Evolutionary conservation across 768 basidiomycete species (phyloP).

Genomic region (Mycena galericulata): DNA sequence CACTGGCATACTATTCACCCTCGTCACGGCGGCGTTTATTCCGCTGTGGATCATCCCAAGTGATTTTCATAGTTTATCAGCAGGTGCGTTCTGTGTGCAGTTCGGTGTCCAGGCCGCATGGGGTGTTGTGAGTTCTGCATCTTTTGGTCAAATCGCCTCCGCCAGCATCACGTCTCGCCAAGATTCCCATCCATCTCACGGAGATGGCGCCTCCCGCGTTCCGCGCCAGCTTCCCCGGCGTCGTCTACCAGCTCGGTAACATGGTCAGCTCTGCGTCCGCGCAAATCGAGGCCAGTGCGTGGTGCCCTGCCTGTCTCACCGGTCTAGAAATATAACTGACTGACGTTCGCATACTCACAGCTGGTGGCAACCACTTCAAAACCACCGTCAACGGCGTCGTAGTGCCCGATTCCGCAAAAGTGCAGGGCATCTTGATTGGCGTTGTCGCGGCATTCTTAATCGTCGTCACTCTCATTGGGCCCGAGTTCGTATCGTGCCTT

Average conservation of each 20-base stretch:
- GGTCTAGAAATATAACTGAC: too few relatives aligned
- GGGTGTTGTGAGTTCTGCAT: too few relatives aligned
- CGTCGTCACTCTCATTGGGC: constrained; percentile 81
- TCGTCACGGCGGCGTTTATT: too few relatives aligned
- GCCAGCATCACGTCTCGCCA: too few relatives aligned
- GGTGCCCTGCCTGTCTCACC: constrained; percentile 22
- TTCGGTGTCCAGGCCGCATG: too few relatives aligned
- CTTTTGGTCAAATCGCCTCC: too few relatives aligned
- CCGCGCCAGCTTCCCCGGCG: constrained; percentile 76
- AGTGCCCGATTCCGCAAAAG: constrained; percentile 79
- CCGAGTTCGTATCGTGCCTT: constrained; percentile 59
- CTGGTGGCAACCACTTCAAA: constrained; percentile 69
- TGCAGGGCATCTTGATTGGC: constrained; percentile 91
- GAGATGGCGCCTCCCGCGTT: constrained; percentile 80
- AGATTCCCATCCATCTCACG: constrained; percentile 73
- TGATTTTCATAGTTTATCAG: too few relatives aligned
- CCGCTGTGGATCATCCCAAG: too few relatives aligned
- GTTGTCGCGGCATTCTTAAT: constrained; percentile 83
- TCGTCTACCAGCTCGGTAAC: constrained; percentile 71
- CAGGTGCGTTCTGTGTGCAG: too few relatives aligned
- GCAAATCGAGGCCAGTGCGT: constrained; percentile 68
- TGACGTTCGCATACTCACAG: constrained; percentile 49
- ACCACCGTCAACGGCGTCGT: constrained; percentile 61
- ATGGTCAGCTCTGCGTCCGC: constrained; percentile 71
- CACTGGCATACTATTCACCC: too few relatives aligned